A percentile compares a stretch with the other conserved stretches of the same genome.
Conservation (phyloP, 768 basidiomycete species). For the Mycena rosella region DNA sequence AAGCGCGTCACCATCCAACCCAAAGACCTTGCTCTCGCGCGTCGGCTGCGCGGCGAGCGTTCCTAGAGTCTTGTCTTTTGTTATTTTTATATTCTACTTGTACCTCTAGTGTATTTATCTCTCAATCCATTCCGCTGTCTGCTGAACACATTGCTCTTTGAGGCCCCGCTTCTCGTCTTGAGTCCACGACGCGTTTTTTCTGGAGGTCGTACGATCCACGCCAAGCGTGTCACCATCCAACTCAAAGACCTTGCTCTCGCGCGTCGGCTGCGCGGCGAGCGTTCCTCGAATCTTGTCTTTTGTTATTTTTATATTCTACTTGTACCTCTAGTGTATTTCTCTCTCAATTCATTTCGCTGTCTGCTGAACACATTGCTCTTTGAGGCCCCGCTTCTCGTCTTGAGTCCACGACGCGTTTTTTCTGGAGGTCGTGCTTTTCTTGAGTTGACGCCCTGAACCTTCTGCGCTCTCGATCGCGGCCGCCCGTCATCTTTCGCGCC, state of each 20-base stretch:
- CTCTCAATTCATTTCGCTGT: slow-evolving; percentile 18
- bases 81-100: slow-evolving; percentile 37
- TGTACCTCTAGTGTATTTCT: slow-evolving; percentile 52
- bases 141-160: background rate
- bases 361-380: background rate
- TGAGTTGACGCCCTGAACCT: too few species aligned
- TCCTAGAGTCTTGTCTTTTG: slow-evolving; percentile 55
- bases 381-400: too few species aligned
- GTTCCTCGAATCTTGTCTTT: slow-evolving; percentile 58
- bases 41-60: slow-evolving; percentile 84
- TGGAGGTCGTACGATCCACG: slow-evolving; percentile 68
- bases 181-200: too few species aligned
- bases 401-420: too few species aligned
- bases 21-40: slow-evolving; percentile 86
- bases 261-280: slow-evolving; percentile 77
- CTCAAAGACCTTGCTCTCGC: slow-evolving; percentile 84
- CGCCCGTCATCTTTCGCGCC: too few species aligned
- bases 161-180: too few species aligned
- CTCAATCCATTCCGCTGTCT: slow-evolving; percentile 19
- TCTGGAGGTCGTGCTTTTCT: too few species aligned
- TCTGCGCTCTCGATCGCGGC: too few species aligned
- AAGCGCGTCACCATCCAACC: slow-evolving; percentile 90
- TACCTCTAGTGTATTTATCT: slow-evolving; percentile 40
- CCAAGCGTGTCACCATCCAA: slow-evolving; percentile 90
- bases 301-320: slow-evolving; percentile 41